Evolutionary conservation across 345 rosid genomes (phyloP), one percentile per base, ranked within the genome.

Genomic region (Sonneratia caseolaris): DNA sequence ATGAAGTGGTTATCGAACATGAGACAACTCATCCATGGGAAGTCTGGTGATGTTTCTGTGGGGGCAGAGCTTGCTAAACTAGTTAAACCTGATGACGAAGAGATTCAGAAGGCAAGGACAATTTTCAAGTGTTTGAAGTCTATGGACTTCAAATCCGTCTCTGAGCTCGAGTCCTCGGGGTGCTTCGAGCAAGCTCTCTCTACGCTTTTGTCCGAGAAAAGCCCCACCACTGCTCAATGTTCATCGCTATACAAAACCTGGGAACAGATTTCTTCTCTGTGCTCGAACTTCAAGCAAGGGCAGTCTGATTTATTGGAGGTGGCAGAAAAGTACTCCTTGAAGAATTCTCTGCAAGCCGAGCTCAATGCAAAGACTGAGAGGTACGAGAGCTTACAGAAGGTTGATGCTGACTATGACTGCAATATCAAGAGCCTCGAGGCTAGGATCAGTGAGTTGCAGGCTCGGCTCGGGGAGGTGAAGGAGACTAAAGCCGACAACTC

Each of bases 1-100:
- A 68, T 57, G 8, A 67, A 71, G 37, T 76, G 79, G 79, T 66
- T 76, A 12, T 59, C 69, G 3, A 72, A 76, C 69, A 71, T 76
- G 75, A 76, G 75, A 38, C 71, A 72, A 62, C 75, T 76, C 59
- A 76, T 76, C 68, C 69, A 76, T 3, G 79, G 72, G 56, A 72
- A 76, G 64, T 69, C 79, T 6, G 55, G 45, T 59, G 75, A 76
- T 35, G 75, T 76, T 66, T 72, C 79, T 71, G 75, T 75, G 2
- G 79, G 71, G 68, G 68, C 79, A n/a, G 79, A 76, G 68, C 59
- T 59, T 47, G 71, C 75, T 19, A 71, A 21, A 18, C 49, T 37
- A 32, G 68, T 24, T 48, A 66, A 75, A 42, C 64, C 79, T 55
- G 68, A 72, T 21, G 68, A 71, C 18, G 79, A 76, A 68, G 68